A percentile compares a stretch with the other conserved stretches of the same genome.
phyloP scores from a whole-genome alignment of 2,329 filamentous ascomycete genomes.

The Trichoderma breve region DNA sequence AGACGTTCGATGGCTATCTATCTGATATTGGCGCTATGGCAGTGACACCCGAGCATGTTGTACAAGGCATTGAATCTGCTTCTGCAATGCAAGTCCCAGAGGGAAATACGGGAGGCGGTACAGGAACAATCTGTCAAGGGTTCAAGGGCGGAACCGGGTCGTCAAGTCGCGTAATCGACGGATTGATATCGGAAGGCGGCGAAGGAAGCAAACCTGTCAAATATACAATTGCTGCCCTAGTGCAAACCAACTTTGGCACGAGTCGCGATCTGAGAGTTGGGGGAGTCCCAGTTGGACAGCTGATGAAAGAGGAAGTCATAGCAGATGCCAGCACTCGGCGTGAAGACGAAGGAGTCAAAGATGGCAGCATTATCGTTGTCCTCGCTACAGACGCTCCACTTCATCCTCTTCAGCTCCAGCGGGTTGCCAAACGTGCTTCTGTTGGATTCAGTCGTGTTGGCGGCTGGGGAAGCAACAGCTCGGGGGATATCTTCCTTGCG shows the following conservation, averaged over 20 bases:
- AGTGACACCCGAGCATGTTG: slow-evolving; percentile 49
- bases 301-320: slow-evolving; percentile 35
- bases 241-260: slow-evolving; percentile 61
- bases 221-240: slow-evolving; percentile 57
- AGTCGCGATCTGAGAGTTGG: slow-evolving; percentile 52
- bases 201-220: slow-evolving; percentile 29
- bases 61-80: slow-evolving; percentile 51
- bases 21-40: slow-evolving; percentile 54
- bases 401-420: slow-evolving; percentile 52
- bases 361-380: slow-evolving; percentile 59
- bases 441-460: slow-evolving; percentile 57
- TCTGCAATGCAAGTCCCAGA: slow-evolving; percentile 51
- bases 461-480: slow-evolving; percentile 57
- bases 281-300: slow-evolving; percentile 56
- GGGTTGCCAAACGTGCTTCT: slow-evolving; percentile 55
- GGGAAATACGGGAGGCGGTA: slow-evolving; percentile 61
- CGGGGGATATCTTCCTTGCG: slow-evolving; percentile 60
- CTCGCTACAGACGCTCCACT: slow-evolving; percentile 60
- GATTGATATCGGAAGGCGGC: slow-evolving; percentile 36
- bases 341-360: slow-evolving; percentile 46
- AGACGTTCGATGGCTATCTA: slow-evolving; percentile 59
- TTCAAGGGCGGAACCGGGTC: slow-evolving; percentile 64
- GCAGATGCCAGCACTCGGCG: slow-evolving; percentile 38
- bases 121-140: slow-evolving; percentile 60
- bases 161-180: slow-evolving; percentile 45